phyloP scores from a whole-genome alignment of 2,329 filamentous ascomycete genomes.

The Penicillium frequentans region DNA sequence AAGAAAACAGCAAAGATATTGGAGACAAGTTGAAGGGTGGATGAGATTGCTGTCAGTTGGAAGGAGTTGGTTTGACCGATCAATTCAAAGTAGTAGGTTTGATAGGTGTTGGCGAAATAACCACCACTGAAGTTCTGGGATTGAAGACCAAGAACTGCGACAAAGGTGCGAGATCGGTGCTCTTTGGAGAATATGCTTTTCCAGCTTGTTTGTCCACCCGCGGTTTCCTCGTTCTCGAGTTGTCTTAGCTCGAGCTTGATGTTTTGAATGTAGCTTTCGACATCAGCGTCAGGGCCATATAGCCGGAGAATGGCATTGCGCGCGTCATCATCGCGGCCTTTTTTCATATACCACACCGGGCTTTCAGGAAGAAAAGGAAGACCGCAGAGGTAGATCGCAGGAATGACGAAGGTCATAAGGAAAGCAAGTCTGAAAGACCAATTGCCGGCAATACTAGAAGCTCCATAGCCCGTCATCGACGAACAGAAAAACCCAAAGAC shows the following conservation, averaged over 20 bases:
- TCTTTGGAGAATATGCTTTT: conserved; percentile 9
- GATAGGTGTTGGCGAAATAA: conserved; percentile 10
- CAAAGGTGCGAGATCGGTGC: conserved; percentile 8
- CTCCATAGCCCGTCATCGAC: conserved; percentile 8
- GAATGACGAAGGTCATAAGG: conserved; percentile 7
- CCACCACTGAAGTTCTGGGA: conserved; percentile 8
- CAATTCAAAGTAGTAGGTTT: conserved; percentile 10
- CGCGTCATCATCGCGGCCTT: conserved; percentile 4
- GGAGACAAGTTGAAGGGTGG: conserved; percentile 2
- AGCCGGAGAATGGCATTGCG: conserved; percentile 6
- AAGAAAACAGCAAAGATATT: conserved; percentile 8
- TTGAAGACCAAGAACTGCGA: conserved; percentile 9
- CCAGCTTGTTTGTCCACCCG: conserved; percentile 5
- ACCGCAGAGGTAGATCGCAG: conserved; percentile 4
- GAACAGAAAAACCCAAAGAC: conserved; percentile 8
- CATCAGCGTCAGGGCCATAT: conserved; percentile 1
- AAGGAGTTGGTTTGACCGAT: conserved; percentile 8
- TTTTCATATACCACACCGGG: conserved; percentile 10
- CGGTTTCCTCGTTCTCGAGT: neutral
- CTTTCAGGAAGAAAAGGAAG: conserved; percentile 11
- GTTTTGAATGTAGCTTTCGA: neutral
- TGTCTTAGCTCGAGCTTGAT: neutral
- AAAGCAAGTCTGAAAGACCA: conserved; percentile 10
- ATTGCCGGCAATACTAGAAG: conserved; percentile 1
- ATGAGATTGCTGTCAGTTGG: conserved; percentile 8